Evolutionary conservation across 768 basidiomycete genomes (phyloP).

Genomic region (Gymnopilus dilepis): DNA sequence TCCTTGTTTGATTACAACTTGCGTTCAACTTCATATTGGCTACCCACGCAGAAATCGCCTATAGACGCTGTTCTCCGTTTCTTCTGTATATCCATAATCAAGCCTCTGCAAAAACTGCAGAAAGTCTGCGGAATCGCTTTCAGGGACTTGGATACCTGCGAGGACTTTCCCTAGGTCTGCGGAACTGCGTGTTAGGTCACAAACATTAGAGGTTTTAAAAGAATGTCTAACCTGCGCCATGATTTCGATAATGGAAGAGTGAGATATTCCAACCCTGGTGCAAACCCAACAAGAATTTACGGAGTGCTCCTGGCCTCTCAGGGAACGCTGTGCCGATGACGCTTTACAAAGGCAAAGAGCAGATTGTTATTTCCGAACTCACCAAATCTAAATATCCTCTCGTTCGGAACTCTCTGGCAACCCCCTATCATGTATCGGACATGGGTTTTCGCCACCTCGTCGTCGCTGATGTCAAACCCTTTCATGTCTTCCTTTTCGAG

Average conservation of each 20-base stretch:
- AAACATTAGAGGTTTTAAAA: background rate
- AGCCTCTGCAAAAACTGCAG: constrained; percentile 75
- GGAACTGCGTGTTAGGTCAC: background rate
- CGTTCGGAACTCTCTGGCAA: constrained; percentile 73
- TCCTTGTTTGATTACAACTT: background rate
- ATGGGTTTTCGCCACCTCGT: constrained; percentile 96
- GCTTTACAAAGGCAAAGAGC: constrained; percentile 1
- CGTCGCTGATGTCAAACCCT: constrained; percentile 88
- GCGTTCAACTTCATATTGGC: background rate
- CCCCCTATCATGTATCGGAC: constrained; percentile 96
- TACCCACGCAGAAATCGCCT: constrained; percentile 64
- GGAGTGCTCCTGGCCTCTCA: constrained; percentile 89
- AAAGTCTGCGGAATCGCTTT: constrained; percentile 68
- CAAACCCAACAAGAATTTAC: constrained; percentile 86
- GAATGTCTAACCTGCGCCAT: constrained; percentile 78
- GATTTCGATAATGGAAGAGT: constrained; percentile 97
- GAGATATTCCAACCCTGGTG: constrained; percentile 93
- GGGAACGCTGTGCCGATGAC: constrained; percentile 76
- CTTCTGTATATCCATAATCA: constrained; percentile 90
- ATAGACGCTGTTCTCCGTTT: constrained; percentile 89
- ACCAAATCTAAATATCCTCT: constrained; percentile 95
- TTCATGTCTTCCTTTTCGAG: constrained; percentile 77
- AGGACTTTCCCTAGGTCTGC: constrained; percentile 91
- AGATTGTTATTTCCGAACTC: constrained; percentile 32
- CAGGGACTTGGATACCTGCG: constrained; percentile 92